A percentile compares a stretch with the other conserved stretches of the same genome.
These are phyloP conservation scores for Penicillium sp. DNA, from an alignment of 2,329 filamentous ascomycete species.

Conservation along the genomic window DNA sequence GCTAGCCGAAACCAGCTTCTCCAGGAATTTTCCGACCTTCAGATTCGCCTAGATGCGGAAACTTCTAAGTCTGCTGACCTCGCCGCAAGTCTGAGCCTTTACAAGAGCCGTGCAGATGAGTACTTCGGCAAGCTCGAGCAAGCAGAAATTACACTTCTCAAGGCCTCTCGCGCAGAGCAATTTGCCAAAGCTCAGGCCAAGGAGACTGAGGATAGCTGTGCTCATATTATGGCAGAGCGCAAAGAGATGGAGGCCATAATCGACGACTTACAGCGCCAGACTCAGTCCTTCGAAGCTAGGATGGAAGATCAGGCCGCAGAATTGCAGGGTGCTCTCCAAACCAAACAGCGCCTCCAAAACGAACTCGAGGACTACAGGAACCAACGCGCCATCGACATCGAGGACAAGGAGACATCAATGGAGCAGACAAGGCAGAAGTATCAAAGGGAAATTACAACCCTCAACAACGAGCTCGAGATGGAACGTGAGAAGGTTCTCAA, in stretches of 20 bases:
- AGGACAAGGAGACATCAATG: conserved; percentile 94
- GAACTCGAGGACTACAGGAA: conserved; percentile 97
- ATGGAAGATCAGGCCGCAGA: conserved; percentile 92
- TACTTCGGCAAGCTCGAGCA: conserved; percentile 98
- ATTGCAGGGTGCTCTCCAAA: conserved; percentile 80
- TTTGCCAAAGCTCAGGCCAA: conserved; percentile 89
- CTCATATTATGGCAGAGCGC: conserved; percentile 86
- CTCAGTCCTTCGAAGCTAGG: conserved; percentile 86
- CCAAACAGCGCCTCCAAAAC: conserved; percentile 93
- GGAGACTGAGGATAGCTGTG: conserved; percentile 90
- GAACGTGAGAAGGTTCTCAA: conserved; percentile 89
- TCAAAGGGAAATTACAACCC: conserved; percentile 84
- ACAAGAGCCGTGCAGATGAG: conserved; percentile 90
- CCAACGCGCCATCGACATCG: conserved; percentile 92
- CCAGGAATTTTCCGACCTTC: conserved; percentile 89
- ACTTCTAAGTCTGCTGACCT: conserved; percentile 84
- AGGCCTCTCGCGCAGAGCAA: conserved; percentile 87
- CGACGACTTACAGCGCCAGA: conserved; percentile 88
- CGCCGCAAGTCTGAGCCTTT: conserved; percentile 79
- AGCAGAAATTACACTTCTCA: conserved; percentile 92
- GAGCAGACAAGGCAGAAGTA: conserved; percentile 98
- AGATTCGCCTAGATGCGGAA: conserved; percentile 90
- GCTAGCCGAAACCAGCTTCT: conserved; percentile 86
- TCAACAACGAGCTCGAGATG: conserved; percentile 90
- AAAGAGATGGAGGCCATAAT: conserved; percentile 86